These are phyloP conservation scores for Pseudogymnoascus sp. DNA, from an alignment of 2,329 filamentous ascomycete genomes.

Conservation along the genomic window DNA sequence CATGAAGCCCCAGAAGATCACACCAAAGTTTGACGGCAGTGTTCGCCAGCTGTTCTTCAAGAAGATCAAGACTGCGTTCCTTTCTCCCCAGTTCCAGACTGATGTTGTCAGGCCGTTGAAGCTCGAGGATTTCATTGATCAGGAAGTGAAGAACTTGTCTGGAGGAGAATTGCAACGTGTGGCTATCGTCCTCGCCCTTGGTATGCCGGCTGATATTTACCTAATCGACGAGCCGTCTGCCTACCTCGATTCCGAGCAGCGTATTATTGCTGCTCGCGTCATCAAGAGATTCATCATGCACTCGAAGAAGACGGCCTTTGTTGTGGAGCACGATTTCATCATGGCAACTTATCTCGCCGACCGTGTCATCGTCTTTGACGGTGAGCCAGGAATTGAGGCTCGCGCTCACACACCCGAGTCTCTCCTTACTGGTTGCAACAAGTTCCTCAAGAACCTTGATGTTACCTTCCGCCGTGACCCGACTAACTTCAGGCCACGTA, in stretches of 20 bases:
- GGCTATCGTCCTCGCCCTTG: conserved; percentile 92
- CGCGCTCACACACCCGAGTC: conserved; percentile 88
- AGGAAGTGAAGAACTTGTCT: conserved; percentile 97
- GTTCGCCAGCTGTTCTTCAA: conserved; percentile 99
- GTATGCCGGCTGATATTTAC: conserved; percentile 94
- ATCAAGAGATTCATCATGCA: conserved; percentile 99
- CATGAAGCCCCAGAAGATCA: conserved; percentile 99
- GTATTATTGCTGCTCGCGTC: conserved; percentile 92
- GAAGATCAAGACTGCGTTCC: conserved; percentile 95
- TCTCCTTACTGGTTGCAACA: conserved; percentile 90
- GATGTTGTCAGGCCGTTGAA: conserved; percentile 99
- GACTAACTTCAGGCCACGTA: conserved; percentile 90
- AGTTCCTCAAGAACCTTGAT: conserved; percentile 91
- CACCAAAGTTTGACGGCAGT: conserved; percentile 93
- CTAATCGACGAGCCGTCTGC: conserved; percentile 96
- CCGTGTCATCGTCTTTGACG: conserved; percentile 97
- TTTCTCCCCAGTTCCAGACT: conserved; percentile 97
- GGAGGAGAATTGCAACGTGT: conserved; percentile 99
- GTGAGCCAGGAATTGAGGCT: conserved; percentile 79
- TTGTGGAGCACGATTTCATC: conserved; percentile 99
- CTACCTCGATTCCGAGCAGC: conserved; percentile 97
- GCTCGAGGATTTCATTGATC: conserved; percentile 97
- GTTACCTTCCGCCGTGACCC: conserved; percentile 98
- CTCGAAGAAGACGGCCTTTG: conserved; percentile 97
- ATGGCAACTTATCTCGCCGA: conserved; percentile 77